Conservation (phyloP, 2,329 filamentous ascomycete genomes). For the Colletotrichum tropicicola region DNA sequence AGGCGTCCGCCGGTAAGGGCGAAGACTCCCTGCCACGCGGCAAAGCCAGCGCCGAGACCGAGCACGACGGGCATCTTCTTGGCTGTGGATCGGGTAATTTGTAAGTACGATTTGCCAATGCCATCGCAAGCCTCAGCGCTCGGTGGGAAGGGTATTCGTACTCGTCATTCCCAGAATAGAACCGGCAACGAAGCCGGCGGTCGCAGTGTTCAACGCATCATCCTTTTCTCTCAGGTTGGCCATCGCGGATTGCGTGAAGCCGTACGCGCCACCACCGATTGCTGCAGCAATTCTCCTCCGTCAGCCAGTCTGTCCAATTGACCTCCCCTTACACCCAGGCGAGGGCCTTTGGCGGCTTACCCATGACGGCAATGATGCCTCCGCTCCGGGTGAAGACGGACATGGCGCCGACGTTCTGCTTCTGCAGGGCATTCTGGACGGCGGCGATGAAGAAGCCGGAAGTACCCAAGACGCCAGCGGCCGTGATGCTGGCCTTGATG, state of each 20-base stretch:
- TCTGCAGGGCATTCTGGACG: constrained; percentile 86
- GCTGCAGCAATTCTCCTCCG: constrained; percentile 55
- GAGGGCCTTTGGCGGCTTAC: not conserved
- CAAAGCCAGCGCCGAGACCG: constrained; percentile 69
- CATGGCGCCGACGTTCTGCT: constrained; percentile 81
- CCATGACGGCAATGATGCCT: constrained; percentile 66
- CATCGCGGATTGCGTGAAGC: constrained; percentile 78
- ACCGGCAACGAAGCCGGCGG: constrained; percentile 82
- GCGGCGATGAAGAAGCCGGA: constrained; percentile 78
- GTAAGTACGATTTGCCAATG: constrained; percentile 15
- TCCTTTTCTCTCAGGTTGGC: constrained; percentile 89
- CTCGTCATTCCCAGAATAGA: constrained; percentile 76
- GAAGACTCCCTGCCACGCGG: constrained; percentile 68
- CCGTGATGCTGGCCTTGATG: constrained; percentile 71
- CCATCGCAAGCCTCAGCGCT: not conserved
- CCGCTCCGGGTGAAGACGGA: constrained; percentile 84
- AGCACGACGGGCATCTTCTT: constrained; percentile 74
- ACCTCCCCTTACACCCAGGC: not conserved
- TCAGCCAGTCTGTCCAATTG: not conserved
- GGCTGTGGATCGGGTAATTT: constrained; percentile 34
- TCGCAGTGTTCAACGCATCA: constrained; percentile 77
- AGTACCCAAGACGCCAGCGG: constrained; percentile 70
- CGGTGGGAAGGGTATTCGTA: constrained; percentile 53
- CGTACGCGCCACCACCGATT: constrained; percentile 77
- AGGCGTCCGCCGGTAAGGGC: constrained; percentile 74